A percentile compares a stretch with the other conserved stretches of the same genome.
phyloP scores from a whole-genome alignment of 1,139 yeast genomes.

The Pichia sp. region DNA sequence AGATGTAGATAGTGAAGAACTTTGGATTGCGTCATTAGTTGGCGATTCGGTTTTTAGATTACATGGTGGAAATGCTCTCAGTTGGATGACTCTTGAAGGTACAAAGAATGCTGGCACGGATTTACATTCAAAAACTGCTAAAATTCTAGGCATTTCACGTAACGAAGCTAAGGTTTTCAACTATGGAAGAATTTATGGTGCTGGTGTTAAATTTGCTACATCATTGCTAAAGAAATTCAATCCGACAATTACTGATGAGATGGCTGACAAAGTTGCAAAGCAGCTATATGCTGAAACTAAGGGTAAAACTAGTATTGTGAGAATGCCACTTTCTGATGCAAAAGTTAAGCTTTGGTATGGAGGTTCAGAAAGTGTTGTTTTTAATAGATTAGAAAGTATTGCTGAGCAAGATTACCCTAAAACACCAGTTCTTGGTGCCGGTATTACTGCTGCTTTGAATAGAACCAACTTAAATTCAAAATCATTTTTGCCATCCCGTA shows the following conservation, averaged over 20 bases:
- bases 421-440: conserved; percentile 91
- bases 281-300: conserved; percentile 75
- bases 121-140: conserved; percentile 90
- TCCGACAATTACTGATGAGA: conserved; percentile 56
- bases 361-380: conserved; percentile 89
- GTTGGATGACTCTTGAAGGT: conserved; percentile 99
- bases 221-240: conserved; percentile 78
- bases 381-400: conserved; percentile 80
- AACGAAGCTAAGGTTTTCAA: conserved; percentile 93
- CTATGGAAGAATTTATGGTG: conserved; percentile 96
- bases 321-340: conserved; percentile 6
- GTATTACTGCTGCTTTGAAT: conserved; percentile 80
- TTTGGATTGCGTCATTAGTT: conserved; percentile 94
- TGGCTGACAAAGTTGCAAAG: conserved; percentile 64
- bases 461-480: conserved; percentile 59
- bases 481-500: conserved; percentile 77
- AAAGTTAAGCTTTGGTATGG: conserved; percentile 64
- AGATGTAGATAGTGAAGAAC: conserved; percentile 95
- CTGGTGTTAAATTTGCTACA: conserved; percentile 88
- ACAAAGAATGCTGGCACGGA: conserved; percentile 88
- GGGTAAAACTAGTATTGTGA: conserved; percentile 45
- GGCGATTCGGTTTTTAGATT: conserved; percentile 86
- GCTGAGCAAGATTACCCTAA: conserved; percentile 80
- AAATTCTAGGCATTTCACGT: conserved; percentile 80
- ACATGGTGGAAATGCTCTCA: conserved; percentile 95